Conservation (phyloP, 1,284 basidiomycete species). For the Heterobasidion occidentale region DNA sequence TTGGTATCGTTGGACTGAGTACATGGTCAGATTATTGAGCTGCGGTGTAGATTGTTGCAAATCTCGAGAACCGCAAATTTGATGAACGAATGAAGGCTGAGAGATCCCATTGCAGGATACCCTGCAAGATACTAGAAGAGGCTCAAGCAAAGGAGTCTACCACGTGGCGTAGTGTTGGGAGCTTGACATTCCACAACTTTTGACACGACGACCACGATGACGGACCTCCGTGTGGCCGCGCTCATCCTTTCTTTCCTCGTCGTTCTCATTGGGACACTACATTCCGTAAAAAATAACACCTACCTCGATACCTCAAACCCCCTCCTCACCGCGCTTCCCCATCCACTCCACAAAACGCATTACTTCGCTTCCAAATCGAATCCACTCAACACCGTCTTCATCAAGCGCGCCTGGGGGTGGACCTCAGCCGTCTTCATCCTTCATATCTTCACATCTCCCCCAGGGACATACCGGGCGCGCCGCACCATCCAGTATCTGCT, state of each 20-base stretch:
- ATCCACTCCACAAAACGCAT: constrained; percentile 55
- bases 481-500: constrained; percentile 52
- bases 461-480: constrained; percentile 28
- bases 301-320: constrained; percentile 70
- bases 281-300: constrained; percentile 43
- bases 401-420: constrained; percentile 93
- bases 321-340: constrained; percentile 55
- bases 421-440: constrained; percentile 64
- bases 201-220: constrained; percentile 1
- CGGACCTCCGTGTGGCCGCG: constrained; percentile 15
- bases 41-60: too few species aligned
- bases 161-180: too few species aligned
- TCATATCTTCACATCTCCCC: constrained; percentile 47
- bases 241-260: constrained; percentile 26
- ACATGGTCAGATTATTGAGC: constrained; percentile 2
- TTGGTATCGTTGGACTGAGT: constrained; percentile 18
- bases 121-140: too few species aligned
- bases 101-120: too few species aligned
- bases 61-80: too few species aligned
- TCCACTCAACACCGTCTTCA: constrained; percentile 77
- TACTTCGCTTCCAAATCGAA: constrained; percentile 84
- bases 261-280: constrained; percentile 42
- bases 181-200: too few species aligned
- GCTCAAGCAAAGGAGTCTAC: too few species aligned
- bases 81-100: too few species aligned